Conservation (phyloP, 2,329 filamentous ascomycete species). For the Helicocarpus griseus region DNA sequence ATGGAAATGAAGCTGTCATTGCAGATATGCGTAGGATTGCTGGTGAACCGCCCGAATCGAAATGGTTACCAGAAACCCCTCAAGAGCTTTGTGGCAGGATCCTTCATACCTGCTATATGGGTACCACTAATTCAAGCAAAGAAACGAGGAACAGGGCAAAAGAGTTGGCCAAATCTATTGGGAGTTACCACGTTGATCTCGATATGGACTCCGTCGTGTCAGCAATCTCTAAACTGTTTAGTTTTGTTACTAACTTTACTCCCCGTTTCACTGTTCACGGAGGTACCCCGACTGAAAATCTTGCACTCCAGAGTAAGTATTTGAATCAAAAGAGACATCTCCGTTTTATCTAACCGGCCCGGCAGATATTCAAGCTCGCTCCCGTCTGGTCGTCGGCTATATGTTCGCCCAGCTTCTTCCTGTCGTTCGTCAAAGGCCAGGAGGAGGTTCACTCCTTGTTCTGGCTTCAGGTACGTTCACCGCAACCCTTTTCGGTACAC, state of each 20-base stretch:
- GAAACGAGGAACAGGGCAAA: conserved; percentile 58
- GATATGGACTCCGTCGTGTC: conserved; percentile 58
- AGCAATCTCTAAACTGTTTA: conserved; percentile 19
- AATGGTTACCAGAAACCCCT: conserved; percentile 42
- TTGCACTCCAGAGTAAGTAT: conserved; percentile 24
- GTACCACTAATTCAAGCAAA: conserved; percentile 53
- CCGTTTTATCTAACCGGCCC: not conserved
- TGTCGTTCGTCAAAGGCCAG: not conserved
- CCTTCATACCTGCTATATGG: conserved; percentile 59
- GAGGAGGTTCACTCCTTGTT: conserved; percentile 42
- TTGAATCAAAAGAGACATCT: not conserved
- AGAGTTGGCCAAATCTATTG: conserved; percentile 49
- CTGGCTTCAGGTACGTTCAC: conserved; percentile 42
- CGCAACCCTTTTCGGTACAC: not conserved
- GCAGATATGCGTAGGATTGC: conserved; percentile 24
- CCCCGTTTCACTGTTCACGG: conserved; percentile 55
- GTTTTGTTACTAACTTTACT: conserved; percentile 47
- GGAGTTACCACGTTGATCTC: conserved; percentile 59
- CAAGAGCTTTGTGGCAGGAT: conserved; percentile 49
- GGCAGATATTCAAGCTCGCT: conserved; percentile 3
- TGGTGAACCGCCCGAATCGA: conserved; percentile 21
- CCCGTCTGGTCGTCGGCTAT: conserved; percentile 3
- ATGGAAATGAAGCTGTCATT: conserved; percentile 18
- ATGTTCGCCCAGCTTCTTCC: conserved; percentile 5
- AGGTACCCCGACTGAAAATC: conserved; percentile 36